These are phyloP conservation scores for Drechslerella coelobrocha DNA, from an alignment of 2,329 filamentous ascomycete species.

Conservation along the genomic window DNA sequence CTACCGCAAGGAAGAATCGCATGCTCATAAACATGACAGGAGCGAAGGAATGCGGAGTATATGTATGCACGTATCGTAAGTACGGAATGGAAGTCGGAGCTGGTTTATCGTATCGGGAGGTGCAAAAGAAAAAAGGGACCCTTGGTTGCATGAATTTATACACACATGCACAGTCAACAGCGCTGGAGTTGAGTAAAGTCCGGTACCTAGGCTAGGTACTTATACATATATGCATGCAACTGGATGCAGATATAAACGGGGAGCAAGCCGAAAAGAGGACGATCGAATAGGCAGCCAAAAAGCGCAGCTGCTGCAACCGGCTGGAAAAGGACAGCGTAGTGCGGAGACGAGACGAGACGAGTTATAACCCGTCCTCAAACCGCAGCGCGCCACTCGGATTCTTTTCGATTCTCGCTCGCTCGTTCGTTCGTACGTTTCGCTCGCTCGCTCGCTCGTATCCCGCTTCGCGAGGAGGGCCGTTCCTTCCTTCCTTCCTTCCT, in stretches of 20 bases:
- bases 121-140: neutral
- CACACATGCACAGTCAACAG: too few species aligned
- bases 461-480: neutral
- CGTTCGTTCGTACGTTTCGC: neutral
- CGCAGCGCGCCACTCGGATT: constrained; percentile 6
- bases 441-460: neutral
- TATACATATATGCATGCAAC: neutral
- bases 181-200: too few species aligned
- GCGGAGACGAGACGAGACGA: constrained; percentile 40
- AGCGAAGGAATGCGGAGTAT: constrained; percentile 6
- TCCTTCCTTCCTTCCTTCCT: neutral
- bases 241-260: neutral
- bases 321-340: constrained; percentile 19
- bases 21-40: constrained; percentile 1
- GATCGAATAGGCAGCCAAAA: constrained; percentile 4
- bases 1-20: neutral
- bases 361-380: constrained; percentile 21
- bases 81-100: neutral
- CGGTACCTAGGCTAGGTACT: too few species aligned
- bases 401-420: constrained; percentile 13
- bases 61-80: neutral
- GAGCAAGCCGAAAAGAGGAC: neutral
- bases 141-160: too few species aligned
- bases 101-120: neutral
- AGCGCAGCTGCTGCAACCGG: constrained; percentile 13